Evolutionary conservation across 1,284 basidiomycete genomes (phyloP).

Genomic region (Rhodotorula sp.): DNA sequence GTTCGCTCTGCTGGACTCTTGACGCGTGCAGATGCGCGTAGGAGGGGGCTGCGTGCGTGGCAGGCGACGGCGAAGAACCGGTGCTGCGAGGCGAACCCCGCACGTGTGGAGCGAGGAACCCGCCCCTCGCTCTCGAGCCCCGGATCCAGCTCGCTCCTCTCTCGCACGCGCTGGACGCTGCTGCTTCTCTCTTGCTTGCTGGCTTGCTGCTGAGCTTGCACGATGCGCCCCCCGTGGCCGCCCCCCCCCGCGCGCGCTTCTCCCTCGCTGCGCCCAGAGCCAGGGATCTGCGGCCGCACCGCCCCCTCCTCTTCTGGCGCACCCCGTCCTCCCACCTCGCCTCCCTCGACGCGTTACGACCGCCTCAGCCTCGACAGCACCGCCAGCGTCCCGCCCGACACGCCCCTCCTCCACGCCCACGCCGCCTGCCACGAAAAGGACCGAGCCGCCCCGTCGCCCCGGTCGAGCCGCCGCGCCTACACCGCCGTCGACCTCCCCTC

Average conservation of each 20-base stretch:
- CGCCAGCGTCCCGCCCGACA: neutral
- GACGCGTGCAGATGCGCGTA: too few relatives aligned
- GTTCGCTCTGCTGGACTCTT: too few relatives aligned
- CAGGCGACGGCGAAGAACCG: too few relatives aligned
- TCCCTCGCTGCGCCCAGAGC: neutral
- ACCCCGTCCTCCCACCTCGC: neutral
- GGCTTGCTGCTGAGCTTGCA: neutral
- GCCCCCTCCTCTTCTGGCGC: too few relatives aligned
- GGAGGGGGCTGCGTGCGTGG: too few relatives aligned
- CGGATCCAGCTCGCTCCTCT: neutral
- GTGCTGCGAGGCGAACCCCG: too few relatives aligned
- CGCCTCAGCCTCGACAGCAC: slow-evolving; percentile 1
- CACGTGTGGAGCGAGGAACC: too few relatives aligned
- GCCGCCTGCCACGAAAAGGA: neutral
- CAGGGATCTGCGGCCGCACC: neutral
- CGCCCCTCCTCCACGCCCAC: slow-evolving; percentile 1
- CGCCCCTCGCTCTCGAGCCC: too few relatives aligned
- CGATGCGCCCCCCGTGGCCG: neutral
- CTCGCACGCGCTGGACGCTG: neutral
- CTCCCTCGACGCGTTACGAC: too few relatives aligned
- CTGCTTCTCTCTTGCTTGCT: neutral
- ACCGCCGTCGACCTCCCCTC: neutral
- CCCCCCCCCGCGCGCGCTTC: neutral
- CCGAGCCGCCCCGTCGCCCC: neutral
- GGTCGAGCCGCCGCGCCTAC: neutral